Evolutionary conservation across 352 stramenopile genomes (phyloP).

Genomic region (Globisporangium abappressorium): DNA sequence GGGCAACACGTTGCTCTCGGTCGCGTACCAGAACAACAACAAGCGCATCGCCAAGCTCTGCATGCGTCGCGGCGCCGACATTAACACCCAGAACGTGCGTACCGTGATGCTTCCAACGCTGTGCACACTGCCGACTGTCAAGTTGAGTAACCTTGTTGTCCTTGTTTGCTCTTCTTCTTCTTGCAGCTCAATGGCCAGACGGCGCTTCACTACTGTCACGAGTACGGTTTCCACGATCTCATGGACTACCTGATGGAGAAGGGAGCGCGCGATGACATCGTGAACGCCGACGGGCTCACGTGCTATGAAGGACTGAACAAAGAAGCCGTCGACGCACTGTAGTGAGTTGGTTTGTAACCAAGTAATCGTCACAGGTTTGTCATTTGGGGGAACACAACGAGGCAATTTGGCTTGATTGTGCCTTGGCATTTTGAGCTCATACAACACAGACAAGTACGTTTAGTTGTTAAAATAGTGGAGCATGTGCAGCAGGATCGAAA

Average conservation of each 20-base stretch:
- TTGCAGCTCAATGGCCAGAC: conserved; percentile 88
- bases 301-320: conserved; percentile 93
- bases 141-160: neutral
- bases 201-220: conserved; percentile 91
- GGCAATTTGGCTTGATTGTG: neutral
- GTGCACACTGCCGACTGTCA: neutral
- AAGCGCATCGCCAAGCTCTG: conserved; percentile 95
- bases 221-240: conserved; percentile 93
- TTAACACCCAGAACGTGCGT: conserved; percentile 92
- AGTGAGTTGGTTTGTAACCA: conserved; percentile 7
- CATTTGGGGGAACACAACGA: neutral
- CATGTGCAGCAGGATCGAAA: conserved; percentile 67
- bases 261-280: conserved; percentile 87
- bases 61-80: conserved; percentile 88
- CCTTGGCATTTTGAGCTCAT: neutral
- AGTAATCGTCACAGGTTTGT: neutral
- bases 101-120: neutral
- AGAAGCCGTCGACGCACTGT: conserved; percentile 78
- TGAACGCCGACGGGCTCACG: conserved; percentile 93
- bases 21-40: conserved; percentile 96
- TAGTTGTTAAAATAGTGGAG: conserved; percentile 83
- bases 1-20: conserved; percentile 92
- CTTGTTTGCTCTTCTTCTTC: neutral
- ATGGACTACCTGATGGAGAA: conserved; percentile 95
- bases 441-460: conserved; percentile 11